Percentiles rank a stretch among this genome's conserved stretches.
Conservation (phyloP, 2,329 filamentous ascomycete genomes). For the Ophiocordyceps camponoti-rufipedis region DNA sequence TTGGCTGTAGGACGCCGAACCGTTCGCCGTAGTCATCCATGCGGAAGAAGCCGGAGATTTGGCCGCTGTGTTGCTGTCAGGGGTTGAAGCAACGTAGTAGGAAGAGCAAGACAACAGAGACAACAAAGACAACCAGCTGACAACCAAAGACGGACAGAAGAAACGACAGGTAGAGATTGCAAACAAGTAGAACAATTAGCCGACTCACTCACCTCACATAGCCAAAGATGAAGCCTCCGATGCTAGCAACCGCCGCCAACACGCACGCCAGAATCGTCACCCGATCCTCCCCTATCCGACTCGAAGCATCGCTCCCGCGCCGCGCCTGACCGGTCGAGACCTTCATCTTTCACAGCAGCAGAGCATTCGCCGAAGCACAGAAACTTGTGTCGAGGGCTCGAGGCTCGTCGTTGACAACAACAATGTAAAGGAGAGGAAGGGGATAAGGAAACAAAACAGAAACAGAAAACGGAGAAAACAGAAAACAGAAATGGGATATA, state of each 20-base stretch:
- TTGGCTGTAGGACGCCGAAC: slow-evolving; percentile 26
- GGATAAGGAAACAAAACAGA: neutral
- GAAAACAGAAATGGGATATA: neutral
- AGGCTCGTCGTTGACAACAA: too few relatives aligned
- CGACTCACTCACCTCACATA: slow-evolving; percentile 27
- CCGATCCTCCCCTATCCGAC: neutral
- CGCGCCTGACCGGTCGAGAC: neutral
- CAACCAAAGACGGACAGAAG: too few relatives aligned
- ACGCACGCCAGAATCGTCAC: slow-evolving; percentile 24
- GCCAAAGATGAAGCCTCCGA: slow-evolving; percentile 40
- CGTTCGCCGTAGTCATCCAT: slow-evolving; percentile 37
- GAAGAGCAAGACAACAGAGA: neutral
- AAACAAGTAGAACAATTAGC: neutral
- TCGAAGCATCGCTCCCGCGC: neutral
- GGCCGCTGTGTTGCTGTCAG: slow-evolving; percentile 22
- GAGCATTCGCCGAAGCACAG: neutral
- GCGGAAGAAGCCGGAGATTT: slow-evolving; percentile 41
- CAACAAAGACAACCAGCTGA: too few relatives aligned
- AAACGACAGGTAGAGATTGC: too few relatives aligned
- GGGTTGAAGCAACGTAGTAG: neutral
- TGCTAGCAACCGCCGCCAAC: slow-evolving; percentile 31
- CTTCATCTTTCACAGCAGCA: neutral
- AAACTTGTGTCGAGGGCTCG: neutral
- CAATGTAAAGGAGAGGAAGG: neutral
- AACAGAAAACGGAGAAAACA: neutral